phyloP scores from a whole-genome alignment of 2,329 filamentous ascomycete genomes.

The Neocatenulostroma microsporum region DNA sequence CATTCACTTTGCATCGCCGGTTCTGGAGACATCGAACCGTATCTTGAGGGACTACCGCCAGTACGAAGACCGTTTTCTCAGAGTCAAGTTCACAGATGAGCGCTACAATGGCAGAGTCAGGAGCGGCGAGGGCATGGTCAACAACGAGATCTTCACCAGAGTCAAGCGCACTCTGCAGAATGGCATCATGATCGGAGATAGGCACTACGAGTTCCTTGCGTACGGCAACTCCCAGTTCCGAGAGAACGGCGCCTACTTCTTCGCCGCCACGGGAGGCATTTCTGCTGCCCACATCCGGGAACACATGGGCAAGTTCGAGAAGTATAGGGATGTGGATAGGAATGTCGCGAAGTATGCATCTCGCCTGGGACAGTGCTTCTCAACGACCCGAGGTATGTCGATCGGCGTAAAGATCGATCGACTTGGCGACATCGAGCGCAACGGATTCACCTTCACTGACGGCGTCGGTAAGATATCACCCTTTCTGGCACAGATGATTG shows the following conservation, averaged over 20 bases:
- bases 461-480: constrained; percentile 88
- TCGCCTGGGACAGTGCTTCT: constrained; percentile 88
- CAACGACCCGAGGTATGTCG: constrained; percentile 72
- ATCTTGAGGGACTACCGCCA: constrained; percentile 65
- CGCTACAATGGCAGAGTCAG: constrained; percentile 41
- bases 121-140: constrained; percentile 25
- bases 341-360: constrained; percentile 83
- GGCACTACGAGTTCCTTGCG: constrained; percentile 80
- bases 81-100: constrained; percentile 87
- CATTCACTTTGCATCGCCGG: constrained; percentile 67
- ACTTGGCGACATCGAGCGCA: constrained; percentile 62
- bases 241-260: constrained; percentile 89
- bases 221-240: constrained; percentile 94
- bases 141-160: constrained; percentile 56
- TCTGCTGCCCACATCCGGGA: constrained; percentile 68
- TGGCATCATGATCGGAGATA: constrained; percentile 74
- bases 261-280: constrained; percentile 60
- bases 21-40: constrained; percentile 79
- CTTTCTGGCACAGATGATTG: constrained; percentile 66
- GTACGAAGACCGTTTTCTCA: constrained; percentile 70
- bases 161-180: constrained; percentile 64
- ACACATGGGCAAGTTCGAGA: constrained; percentile 79
- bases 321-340: constrained; percentile 55
- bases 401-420: constrained; percentile 51
- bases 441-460: constrained; percentile 72